A percentile compares a stretch with the other conserved stretches of the same genome.
Evolutionary conservation across 208 protist genomes (phyloP).

Genomic region (Strigomonas culicis): DNA sequence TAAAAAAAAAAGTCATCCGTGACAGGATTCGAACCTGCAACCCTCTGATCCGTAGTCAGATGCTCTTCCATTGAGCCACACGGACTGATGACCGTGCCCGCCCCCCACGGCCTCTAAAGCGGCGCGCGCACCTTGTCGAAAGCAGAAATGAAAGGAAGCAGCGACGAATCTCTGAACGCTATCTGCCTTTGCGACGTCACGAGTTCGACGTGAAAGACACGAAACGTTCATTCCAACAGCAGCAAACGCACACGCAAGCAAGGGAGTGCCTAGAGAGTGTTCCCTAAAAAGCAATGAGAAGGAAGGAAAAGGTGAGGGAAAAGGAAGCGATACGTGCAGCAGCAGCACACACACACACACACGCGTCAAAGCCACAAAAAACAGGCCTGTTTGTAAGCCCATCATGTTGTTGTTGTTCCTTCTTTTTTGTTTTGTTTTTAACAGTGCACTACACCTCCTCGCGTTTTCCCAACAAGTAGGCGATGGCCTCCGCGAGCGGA

Average conservation of each 20-base stretch:
- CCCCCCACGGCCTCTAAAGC: no score
- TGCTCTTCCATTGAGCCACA: slow-evolving; percentile 90
- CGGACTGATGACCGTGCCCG: slow-evolving; percentile 28
- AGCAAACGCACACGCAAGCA: slow-evolving; percentile 8
- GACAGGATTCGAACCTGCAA: slow-evolving; percentile 89
- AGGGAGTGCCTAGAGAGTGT: background rate
- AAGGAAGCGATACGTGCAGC: slow-evolving; percentile 13
- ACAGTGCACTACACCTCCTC: no score
- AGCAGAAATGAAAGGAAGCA: no score
- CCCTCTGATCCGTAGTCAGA: slow-evolving; percentile 89
- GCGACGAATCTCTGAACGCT: slow-evolving; percentile 38
- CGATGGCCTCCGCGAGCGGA: no score
- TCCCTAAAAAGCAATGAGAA: slow-evolving; percentile 7
- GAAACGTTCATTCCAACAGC: slow-evolving; percentile 33
- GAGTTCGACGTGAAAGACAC: slow-evolving; percentile 33
- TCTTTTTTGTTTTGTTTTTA: no score
- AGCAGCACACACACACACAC: background rate
- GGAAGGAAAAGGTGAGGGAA: background rate
- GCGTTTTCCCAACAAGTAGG: no score
- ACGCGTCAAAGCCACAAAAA: background rate
- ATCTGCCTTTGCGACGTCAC: slow-evolving; percentile 40
- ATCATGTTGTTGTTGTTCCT: no score
- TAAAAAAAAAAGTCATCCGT: slow-evolving; percentile 75
- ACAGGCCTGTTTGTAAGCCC: no score
- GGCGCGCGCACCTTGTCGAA: no score